Base-by-base conservation (phyloP, 768 basidiomycete genomes). In the Tylopilus subfusipes region DNA sequence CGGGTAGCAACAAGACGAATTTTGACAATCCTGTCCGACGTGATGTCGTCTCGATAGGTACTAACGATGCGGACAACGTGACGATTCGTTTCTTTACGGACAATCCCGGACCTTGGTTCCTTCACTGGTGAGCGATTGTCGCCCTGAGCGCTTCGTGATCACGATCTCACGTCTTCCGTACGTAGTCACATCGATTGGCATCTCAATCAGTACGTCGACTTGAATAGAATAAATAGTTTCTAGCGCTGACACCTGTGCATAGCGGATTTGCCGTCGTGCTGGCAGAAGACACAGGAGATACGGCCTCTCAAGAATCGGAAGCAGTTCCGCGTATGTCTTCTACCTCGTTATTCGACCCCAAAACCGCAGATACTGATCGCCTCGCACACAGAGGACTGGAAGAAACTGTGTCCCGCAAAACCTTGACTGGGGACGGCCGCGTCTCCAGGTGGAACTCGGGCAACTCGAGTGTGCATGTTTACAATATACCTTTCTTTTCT, bases 81-180 rank as follows among this genome's bases (percentile, higher is more conserved):
- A 78, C 78, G 7, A 72, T 88, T 45, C 77, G 83, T 44, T 86
- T 84, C 67, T 63, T 68, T n/a, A 84, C 84, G 1, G 79, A 86
- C 56, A 48, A 48, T n/a, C 36, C 36, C 5, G 36, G 36, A 2
- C 36, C 36, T 18, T 38, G 36, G 36, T n/a, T 38, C 18, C 36
- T 38, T 38, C 36, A 38, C 18, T 38, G 36, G 36, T n/a, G n/a
- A 38, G 36, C n/a, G 6, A 5, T 30, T 30, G 10, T 9, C 30
- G 5, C 11, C 11, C 9, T 30, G 30, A 10, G 10, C 25, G 25
- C 4, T 30, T 6, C 4, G 10, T 2, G 30, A 30, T 30, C 30
- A n/a, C n/a, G n/a, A 12, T 8, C 30, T 30, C 11, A 30, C 30
- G 30, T 30, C 2, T 30, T 9, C 30, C 27, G 9, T n/a, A 36